Base-by-base conservation (phyloP, 345 rosid species). In the Syzygium oleosum region DNA sequence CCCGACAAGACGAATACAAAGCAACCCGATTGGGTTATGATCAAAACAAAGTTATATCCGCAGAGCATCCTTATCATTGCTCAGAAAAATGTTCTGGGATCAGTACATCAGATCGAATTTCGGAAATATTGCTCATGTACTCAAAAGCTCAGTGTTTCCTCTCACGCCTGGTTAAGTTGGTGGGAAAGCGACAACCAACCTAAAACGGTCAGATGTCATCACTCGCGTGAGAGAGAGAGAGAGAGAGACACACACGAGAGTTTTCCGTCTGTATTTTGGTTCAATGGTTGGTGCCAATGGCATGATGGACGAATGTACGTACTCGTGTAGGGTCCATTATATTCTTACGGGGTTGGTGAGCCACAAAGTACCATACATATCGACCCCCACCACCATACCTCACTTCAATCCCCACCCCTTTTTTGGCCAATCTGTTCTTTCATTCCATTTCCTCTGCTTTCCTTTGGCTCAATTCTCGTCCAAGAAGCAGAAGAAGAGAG, bases 41-140 rank as follows among this genome's bases (percentile, higher is more conserved):
- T 16, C 12, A 46, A 34, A 73, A 38, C 4, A 0, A 34, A 38
- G 14, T 19, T 41, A 73, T 19, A 4, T 2, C 0, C 25, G 9
- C 79, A 10, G 49, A 23, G 63, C 49, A 38, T 38, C 80, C 21
- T 10, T 4, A 73, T 34, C 8, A 19, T 5, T 73, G 4, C 49
- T 41, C 13, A 73, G 14, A 38, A 73, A 53, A 19, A 9, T 3
- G 49, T 73, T 38, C 13, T 9, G 21, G 49, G 10, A 34, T 17
- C 80, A 65, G 17, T 65, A 31, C 5, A 31, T 31, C 43, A 1
- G 17, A 31, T 65, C 3, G 0, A 61, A n/a, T 61, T 3, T n/a
- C 0, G 14, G 0, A n/a, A 61, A 13, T 51, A 14, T 59, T 4
- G 34, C 34, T n/a, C 1, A 1, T n/a, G 68, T n/a, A n/a, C 68